Conservation (phyloP, 2,329 filamentous ascomycete genomes). For the Ilyonectria destructans region DNA sequence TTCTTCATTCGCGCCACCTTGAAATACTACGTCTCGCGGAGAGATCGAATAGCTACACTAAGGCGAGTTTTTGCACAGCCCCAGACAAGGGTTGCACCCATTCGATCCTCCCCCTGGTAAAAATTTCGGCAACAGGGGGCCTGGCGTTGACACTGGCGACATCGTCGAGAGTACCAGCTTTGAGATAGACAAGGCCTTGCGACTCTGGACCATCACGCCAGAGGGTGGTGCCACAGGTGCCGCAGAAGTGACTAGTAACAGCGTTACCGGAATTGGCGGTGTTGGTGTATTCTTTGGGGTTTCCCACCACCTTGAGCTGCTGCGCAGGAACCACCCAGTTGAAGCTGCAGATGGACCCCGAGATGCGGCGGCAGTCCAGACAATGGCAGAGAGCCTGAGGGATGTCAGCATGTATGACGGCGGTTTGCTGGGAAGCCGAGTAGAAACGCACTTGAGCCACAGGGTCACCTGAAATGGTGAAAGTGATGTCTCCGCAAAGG, state of each 20-base stretch:
- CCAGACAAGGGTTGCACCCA: no score
- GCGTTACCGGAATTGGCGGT: background rate
- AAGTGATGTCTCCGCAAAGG: no score
- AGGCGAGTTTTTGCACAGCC: no score
- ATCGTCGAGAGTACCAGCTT: background rate
- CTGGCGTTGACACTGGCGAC: no score
- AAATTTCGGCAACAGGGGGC: no score
- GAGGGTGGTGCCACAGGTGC: background rate
- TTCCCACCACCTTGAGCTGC: background rate
- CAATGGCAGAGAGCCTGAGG: background rate
- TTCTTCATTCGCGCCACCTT: no score
- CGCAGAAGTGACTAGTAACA: background rate
- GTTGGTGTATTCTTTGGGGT: background rate
- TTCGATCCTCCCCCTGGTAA: no score
- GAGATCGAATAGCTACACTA: no score
- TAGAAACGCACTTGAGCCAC: no score
- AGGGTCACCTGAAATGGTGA: no score
- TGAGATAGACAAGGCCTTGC: background rate
- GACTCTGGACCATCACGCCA: background rate
- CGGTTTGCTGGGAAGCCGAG: no score
- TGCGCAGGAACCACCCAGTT: background rate
- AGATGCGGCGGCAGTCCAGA: background rate
- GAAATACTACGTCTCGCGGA: no score
- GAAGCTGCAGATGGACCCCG: background rate
- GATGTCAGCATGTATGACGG: background rate